Percentiles rank a stretch among this genome's conserved stretches.
Conservation (phyloP, 2,329 filamentous ascomycete genomes). For the Fusarium clavum region DNA sequence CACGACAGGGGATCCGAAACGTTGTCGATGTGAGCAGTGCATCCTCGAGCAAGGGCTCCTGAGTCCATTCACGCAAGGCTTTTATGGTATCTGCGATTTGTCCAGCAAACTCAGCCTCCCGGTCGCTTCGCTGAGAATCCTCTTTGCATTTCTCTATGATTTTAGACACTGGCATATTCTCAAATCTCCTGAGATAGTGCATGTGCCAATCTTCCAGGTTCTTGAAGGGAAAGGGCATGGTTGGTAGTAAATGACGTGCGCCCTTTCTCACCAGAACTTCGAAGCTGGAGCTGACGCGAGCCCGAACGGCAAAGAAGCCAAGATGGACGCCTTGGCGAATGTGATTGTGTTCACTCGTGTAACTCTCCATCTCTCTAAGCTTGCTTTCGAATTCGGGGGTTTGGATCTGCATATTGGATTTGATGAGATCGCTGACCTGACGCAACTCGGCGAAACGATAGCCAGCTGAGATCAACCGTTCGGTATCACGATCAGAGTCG, state of each 20-base stretch:
- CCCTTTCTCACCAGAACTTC: conserved; percentile 70
- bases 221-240: conserved; percentile 64
- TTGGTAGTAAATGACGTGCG: conserved; percentile 70
- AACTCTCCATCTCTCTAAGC: conserved; percentile 73
- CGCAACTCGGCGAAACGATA: conserved; percentile 80
- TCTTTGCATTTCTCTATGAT: conserved; percentile 51
- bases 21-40: conserved; percentile 58
- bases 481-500: conserved; percentile 66
- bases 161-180: conserved; percentile 55
- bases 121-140: conserved; percentile 48
- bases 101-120: conserved; percentile 58
- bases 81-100: conserved; percentile 58
- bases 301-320: conserved; percentile 68
- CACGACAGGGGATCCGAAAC: conserved; percentile 56
- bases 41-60: conserved; percentile 60
- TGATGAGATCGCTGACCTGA: conserved; percentile 76
- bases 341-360: conserved; percentile 60
- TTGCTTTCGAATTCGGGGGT: conserved; percentile 69
- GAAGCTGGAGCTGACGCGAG: conserved; percentile 66
- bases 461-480: conserved; percentile 75
- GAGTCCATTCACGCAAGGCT: conserved; percentile 56
- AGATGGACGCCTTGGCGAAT: conserved; percentile 66
- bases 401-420: conserved; percentile 79
- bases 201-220: conserved; percentile 66
- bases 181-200: conserved; percentile 64